These are phyloP conservation scores for Phytophthora colocasiae DNA, from an alignment of 352 stramenopile genomes.

Conservation along the genomic window DNA sequence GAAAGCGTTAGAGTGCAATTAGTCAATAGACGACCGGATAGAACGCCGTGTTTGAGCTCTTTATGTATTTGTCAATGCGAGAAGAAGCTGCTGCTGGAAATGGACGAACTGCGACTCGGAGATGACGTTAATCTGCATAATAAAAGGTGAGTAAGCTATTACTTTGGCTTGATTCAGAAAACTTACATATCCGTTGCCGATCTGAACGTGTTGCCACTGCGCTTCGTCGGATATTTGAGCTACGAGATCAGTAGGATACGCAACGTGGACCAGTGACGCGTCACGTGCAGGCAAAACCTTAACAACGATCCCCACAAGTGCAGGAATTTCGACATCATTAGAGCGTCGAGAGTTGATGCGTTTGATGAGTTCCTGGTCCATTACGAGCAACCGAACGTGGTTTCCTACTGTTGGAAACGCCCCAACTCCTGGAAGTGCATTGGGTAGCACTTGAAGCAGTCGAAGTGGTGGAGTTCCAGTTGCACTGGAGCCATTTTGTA, in stretches of 20 bases:
- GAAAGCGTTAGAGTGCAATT: constrained; percentile 21
- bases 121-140: constrained; percentile 32
- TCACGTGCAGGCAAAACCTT: constrained; percentile 54
- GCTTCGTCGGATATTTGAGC: constrained; percentile 19
- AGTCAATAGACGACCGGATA: constrained; percentile 25
- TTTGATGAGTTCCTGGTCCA: constrained; percentile 15
- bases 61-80: constrained; percentile 9
- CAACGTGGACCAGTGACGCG: constrained; percentile 55
- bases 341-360: constrained; percentile 13
- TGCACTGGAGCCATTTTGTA: constrained; percentile 6
- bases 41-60: constrained; percentile 9
- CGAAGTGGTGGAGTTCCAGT: constrained; percentile 30
- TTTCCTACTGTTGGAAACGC: constrained; percentile 43
- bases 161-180: not conserved
- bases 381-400: constrained; percentile 41
- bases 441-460: constrained; percentile 35
- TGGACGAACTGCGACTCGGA: constrained; percentile 20
- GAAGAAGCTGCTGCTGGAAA: constrained; percentile 20
- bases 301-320: constrained; percentile 45
- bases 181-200: constrained; percentile 66
- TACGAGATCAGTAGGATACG: constrained; percentile 33
- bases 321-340: constrained; percentile 9
- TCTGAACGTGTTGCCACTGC: constrained; percentile 42
- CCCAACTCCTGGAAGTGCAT: constrained; percentile 41
- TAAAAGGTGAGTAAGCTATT: constrained; percentile 5